phyloP scores from a whole-genome alignment of 179 eudicot genomes.

The Amaranthus tricolor region DNA sequence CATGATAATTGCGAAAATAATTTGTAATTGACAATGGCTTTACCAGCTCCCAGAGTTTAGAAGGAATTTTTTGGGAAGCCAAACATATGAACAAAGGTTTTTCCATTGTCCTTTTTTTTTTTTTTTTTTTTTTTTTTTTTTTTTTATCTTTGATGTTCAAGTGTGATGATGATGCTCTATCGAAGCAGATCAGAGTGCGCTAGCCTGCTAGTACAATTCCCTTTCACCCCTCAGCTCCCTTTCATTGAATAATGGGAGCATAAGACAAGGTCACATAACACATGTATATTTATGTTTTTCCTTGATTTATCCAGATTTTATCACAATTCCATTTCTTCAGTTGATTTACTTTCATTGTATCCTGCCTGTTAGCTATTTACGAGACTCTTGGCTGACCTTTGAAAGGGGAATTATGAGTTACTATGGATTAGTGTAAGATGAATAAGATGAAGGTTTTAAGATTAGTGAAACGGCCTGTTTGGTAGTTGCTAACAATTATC shows the following conservation, averaged over 20 bases:
- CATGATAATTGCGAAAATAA: conserved; percentile 45
- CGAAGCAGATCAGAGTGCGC: conserved; percentile 31
- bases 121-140: conserved; percentile 21
- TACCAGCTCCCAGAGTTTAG: conserved; percentile 44
- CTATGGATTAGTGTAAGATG: no score
- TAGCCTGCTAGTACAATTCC: conserved; percentile 32
- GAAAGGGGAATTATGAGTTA: neutral
- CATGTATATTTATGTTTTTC: conserved; percentile 30
- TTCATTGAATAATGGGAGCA: conserved; percentile 49
- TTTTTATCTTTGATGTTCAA: conserved; percentile 24
- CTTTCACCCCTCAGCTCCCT: conserved; percentile 25
- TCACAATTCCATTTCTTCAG: neutral
- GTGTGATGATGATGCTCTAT: conserved; percentile 32
- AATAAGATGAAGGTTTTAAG: no score
- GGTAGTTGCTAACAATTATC: no score
- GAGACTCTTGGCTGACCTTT: neutral
- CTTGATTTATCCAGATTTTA: conserved; percentile 15
- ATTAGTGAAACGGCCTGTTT: no score
- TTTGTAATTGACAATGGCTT: conserved; percentile 47
- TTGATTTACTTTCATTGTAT: neutral
- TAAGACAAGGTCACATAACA: conserved; percentile 29
- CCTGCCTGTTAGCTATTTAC: neutral
- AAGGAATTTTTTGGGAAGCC: conserved; percentile 28
- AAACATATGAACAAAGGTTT: conserved; percentile 30
- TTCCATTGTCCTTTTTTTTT: conserved; percentile 19